Conservation (phyloP, 169 alveolate genomes). For the Neospora caninum region DNA sequence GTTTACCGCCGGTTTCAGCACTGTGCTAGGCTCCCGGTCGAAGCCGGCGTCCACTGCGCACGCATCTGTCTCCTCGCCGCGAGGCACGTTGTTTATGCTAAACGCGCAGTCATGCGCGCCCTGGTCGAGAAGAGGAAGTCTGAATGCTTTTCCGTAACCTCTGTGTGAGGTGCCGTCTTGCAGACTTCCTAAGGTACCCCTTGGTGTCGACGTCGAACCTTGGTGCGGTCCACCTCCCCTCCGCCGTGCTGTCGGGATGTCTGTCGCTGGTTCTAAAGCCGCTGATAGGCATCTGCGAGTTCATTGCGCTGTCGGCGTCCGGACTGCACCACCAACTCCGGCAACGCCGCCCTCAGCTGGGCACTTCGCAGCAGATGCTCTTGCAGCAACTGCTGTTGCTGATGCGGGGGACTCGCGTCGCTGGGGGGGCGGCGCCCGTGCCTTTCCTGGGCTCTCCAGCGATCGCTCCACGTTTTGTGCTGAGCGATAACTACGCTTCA, state of each 20-base stretch:
- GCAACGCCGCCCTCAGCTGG: background rate
- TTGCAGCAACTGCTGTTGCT: background rate
- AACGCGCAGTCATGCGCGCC: no score
- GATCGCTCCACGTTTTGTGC: background rate
- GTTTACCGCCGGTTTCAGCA: no score
- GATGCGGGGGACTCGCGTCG: background rate
- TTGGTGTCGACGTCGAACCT: background rate
- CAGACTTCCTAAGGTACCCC: background rate
- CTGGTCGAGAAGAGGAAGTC: no score
- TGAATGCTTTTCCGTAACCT: no score
- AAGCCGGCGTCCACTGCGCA: no score
- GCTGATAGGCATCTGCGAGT: conserved; percentile 10
- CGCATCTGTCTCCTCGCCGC: no score
- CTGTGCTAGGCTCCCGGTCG: no score
- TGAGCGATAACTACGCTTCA: background rate
- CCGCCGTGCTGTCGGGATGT: background rate
- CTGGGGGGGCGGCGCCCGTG: background rate
- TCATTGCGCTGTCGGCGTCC: conserved; percentile 12
- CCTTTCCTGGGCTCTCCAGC: background rate
- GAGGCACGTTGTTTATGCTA: no score
- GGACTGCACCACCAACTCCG: background rate
- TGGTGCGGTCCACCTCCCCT: background rate
- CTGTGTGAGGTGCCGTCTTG: background rate
- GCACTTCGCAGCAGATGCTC: background rate
- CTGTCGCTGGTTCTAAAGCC: conserved; percentile 1